Evolutionary conservation across 805 yeast species (phyloP), one percentile per base, ranked within the genome.

Genomic region (Starmerella tilneyi): DNA sequence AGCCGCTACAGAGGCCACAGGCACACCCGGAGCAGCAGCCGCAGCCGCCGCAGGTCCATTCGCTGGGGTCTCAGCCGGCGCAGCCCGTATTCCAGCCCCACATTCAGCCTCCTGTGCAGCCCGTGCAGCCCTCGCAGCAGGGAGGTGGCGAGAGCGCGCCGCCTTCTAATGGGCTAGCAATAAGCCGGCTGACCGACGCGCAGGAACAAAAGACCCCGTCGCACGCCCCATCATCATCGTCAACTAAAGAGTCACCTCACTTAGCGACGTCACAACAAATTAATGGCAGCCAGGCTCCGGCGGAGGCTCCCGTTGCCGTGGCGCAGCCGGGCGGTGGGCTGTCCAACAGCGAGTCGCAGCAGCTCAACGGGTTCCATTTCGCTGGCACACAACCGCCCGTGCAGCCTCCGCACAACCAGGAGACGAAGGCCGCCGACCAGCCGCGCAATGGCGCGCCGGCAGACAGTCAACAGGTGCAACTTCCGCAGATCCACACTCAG

Each of bases 1-100:
- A 43, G 9, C 46, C 44, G 12, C 48, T 46, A 19, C 47, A 42
- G 16, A 57, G 51, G 39, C 31, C 41, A 7, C 41, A 38, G 33
- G 41, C 33, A 4, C 41, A 38, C 9, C 41, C 41, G 9, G 41
- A 27, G 41, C 41, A 19, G 6, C 41, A 27, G 33, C 41, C 8
- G 24, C 33, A 26, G 32, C 33, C 41, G 6, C 26, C 27, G 29
- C 33, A 38, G 31, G 33, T 16, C n/a, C 33, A 12, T 19, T 7
- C 33, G 16, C 33, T 19, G 15, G 24, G 19, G 17, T 6, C 33
- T 3, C 41, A 38, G 33, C 26, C 41, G 3, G 33, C 4, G 12
- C 41, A 27, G 33, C 33, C 41, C 1, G n/a, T 28, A 13, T 15
- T 21, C n/a, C 26, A 17, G 33, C 28, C 41, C 6, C 41, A 20